phyloP scores from a whole-genome alignment of 495 filamentous ascomycete genomes.

The Neurospora sp. region DNA sequence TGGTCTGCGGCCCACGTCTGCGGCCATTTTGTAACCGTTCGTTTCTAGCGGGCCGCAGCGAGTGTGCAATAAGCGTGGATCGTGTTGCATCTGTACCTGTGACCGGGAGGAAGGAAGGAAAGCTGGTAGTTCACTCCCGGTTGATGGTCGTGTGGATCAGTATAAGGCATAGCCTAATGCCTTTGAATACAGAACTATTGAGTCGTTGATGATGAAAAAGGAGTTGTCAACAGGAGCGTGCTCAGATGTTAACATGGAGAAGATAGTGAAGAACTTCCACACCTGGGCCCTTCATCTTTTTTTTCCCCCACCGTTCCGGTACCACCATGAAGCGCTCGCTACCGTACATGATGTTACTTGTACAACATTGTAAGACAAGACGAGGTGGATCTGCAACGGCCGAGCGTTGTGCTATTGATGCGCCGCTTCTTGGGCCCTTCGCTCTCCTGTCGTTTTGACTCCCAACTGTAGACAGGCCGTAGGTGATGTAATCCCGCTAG shows the following conservation, averaged over 20 bases:
- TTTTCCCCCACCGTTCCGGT: background rate
- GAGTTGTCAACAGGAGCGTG: background rate
- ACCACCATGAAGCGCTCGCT: background rate
- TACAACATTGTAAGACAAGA: background rate
- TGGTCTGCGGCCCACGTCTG: background rate
- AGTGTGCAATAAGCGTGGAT: background rate
- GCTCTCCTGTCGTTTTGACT: background rate
- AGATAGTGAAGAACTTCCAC: background rate
- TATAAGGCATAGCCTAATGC: background rate
- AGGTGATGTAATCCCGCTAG: background rate
- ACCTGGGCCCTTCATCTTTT: background rate
- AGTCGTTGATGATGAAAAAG: background rate
- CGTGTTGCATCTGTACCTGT: background rate
- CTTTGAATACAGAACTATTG: background rate
- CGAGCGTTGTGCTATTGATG: background rate
- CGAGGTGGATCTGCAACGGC: background rate
- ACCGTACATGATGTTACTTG: background rate
- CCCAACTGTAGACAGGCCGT: background rate
- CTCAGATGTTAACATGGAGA: background rate
- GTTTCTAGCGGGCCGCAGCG: background rate
- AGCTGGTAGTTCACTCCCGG: background rate
- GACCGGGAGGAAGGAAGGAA: background rate
- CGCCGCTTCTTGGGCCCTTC: background rate
- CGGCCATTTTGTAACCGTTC: background rate
- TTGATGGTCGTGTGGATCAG: background rate